Percentiles rank a stretch among this genome's conserved stretches.
These are phyloP conservation scores for Phanerochaete carnosa DNA, from an alignment of 768 basidiomycete genomes.

Conservation along the genomic window DNA sequence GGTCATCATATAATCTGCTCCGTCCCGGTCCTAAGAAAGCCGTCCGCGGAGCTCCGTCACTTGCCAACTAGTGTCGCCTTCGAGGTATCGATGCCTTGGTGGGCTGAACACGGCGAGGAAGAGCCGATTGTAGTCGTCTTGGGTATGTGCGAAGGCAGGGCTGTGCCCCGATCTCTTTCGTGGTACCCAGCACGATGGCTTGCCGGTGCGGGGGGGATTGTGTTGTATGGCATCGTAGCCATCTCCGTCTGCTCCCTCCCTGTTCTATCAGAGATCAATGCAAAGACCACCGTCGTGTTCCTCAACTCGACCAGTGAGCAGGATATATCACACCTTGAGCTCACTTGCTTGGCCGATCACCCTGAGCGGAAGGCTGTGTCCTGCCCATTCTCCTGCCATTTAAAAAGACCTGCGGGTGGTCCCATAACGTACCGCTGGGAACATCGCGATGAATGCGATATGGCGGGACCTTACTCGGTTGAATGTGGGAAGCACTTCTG, in stretches of 20 bases:
- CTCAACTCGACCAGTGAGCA: slow-evolving; percentile 6
- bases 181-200: slow-evolving; percentile 16
- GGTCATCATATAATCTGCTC: slow-evolving; percentile 23
- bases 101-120: slow-evolving; percentile 3
- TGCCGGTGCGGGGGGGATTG: slow-evolving; percentile 5
- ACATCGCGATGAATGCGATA: slow-evolving; percentile 16
- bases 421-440: slow-evolving; percentile 21
- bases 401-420: slow-evolving; percentile 7
- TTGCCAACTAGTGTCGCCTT: slow-evolving; percentile 14
- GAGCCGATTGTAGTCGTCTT: slow-evolving; percentile 22
- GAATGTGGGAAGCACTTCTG: not conserved
- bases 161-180: slow-evolving; percentile 11
- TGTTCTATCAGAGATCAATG: slow-evolving; percentile 24
- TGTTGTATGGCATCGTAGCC: slow-evolving; percentile 19
- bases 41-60: slow-evolving; percentile 1
- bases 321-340: slow-evolving; percentile 13
- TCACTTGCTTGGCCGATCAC: slow-evolving; percentile 1
- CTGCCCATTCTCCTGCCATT: slow-evolving; percentile 11
- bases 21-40: slow-evolving; percentile 17
- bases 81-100: slow-evolving; percentile 13
- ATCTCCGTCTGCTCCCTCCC: slow-evolving; percentile 16
- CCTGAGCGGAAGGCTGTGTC: not conserved
- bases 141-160: slow-evolving; percentile 16
- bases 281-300: slow-evolving; percentile 22
- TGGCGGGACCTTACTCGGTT: slow-evolving; percentile 5